phyloP scores from a whole-genome alignment of 768 basidiomycete genomes.

The Boletus rex-veris region DNA sequence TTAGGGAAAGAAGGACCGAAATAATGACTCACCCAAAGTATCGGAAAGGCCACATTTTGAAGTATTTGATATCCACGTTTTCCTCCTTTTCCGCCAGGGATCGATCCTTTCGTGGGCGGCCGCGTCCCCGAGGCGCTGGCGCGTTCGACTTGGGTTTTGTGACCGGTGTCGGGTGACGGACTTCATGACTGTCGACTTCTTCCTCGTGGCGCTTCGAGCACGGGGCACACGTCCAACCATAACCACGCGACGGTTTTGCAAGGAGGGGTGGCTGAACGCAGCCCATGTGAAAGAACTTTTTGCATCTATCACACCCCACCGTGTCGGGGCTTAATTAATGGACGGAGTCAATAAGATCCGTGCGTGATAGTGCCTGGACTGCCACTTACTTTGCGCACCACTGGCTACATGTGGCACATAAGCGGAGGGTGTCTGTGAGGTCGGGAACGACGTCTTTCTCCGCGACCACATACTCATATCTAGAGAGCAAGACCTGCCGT shows the following conservation, averaged over 20 bases:
- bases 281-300: slow-evolving; percentile 90
- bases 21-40: slow-evolving; percentile 82
- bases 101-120: slow-evolving; percentile 75
- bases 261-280: slow-evolving; percentile 90
- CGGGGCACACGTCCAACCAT: slow-evolving; percentile 96
- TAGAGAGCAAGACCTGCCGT: slow-evolving; percentile 65
- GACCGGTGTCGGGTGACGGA: slow-evolving; percentile 54
- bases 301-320: slow-evolving; percentile 89
- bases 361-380: slow-evolving; percentile 9
- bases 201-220: slow-evolving; percentile 87
- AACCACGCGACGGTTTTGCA: slow-evolving; percentile 91
- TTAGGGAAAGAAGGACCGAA: not conserved
- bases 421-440: slow-evolving; percentile 79
- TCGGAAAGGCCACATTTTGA: slow-evolving; percentile 90
- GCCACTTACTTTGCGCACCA: slow-evolving; percentile 84
- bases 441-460: slow-evolving; percentile 93
- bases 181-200: slow-evolving; percentile 73
- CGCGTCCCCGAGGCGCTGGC: slow-evolving; percentile 67
- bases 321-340: slow-evolving; percentile 62
- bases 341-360: slow-evolving; percentile 23
- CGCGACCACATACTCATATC: slow-evolving; percentile 94
- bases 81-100: slow-evolving; percentile 72
- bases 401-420: slow-evolving; percentile 79
- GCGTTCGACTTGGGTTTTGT: slow-evolving; percentile 66
- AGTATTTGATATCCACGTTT: slow-evolving; percentile 75